phyloP scores from a whole-genome alignment of 768 basidiomycete species.

The Lanmaoa pseudosensibilis region DNA sequence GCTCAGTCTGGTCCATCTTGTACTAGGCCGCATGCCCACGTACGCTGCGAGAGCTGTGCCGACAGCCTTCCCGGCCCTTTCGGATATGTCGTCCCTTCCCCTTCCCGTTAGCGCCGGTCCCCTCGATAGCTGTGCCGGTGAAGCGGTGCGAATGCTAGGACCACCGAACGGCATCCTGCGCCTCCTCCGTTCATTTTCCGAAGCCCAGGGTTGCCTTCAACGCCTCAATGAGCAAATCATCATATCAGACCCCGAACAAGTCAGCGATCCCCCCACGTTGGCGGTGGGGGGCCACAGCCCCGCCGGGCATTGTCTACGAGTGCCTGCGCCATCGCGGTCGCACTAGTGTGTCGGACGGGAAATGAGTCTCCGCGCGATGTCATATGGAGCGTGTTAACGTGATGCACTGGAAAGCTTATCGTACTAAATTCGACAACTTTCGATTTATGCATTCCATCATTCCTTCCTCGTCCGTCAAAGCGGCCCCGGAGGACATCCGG shows the following conservation, averaged over 20 bases:
- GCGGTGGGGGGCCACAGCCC: slow-evolving; percentile 29
- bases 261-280: slow-evolving; percentile 3
- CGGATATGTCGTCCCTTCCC: neutral
- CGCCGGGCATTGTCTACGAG: neutral
- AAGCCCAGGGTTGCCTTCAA: neutral
- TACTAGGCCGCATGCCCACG: neutral
- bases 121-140: slow-evolving; percentile 21
- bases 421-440: slow-evolving; percentile 17
- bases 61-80: neutral
- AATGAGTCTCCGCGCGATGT: slow-evolving; percentile 12
- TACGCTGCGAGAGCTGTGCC: slow-evolving; percentile 4
- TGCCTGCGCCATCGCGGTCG: slow-evolving; percentile 11
- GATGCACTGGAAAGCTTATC: slow-evolving; percentile 30
- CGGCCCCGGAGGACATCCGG: slow-evolving; percentile 6
- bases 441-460: slow-evolving; percentile 24
- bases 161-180: slow-evolving; percentile 17
- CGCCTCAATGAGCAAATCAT: slow-evolving; percentile 1
- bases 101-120: neutral
- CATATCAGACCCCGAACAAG: neutral
- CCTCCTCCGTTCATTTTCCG: slow-evolving; percentile 11
- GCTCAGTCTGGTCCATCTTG: neutral
- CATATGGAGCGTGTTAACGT: slow-evolving; percentile 14
- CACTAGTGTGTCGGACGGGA: neutral
- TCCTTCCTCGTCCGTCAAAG: slow-evolving; percentile 19
- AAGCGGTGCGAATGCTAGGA: slow-evolving; percentile 24